Percentiles rank a stretch among this genome's conserved stretches.
Evolutionary conservation across 352 stramenopile species (phyloP).

Genomic region (Phytophthora macrochlamydospora): DNA sequence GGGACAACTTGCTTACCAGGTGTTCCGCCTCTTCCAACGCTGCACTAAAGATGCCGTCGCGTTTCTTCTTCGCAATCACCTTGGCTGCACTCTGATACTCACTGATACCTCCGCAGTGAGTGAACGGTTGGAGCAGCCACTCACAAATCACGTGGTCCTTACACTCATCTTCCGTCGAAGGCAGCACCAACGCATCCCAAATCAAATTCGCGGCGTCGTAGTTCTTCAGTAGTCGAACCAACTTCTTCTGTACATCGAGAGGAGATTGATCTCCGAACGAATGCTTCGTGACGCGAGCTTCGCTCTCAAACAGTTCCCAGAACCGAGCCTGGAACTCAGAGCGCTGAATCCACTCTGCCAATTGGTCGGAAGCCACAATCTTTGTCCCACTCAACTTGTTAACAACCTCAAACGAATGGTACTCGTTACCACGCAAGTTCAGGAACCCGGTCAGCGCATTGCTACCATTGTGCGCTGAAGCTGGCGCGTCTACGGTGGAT

Average conservation of each 20-base stretch:
- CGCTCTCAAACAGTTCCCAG: conserved; percentile 65
- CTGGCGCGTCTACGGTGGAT: conserved; percentile 9
- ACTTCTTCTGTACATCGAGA: conserved; percentile 73
- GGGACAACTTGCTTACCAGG: conserved; percentile 50
- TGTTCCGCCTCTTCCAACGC: conserved; percentile 59
- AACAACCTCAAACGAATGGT: conserved; percentile 64
- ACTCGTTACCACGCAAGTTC: conserved; percentile 73
- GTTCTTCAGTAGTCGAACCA: conserved; percentile 72
- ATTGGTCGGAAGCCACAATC: conserved; percentile 49
- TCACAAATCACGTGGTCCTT: conserved; percentile 45
- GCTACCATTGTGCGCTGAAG: conserved; percentile 38
- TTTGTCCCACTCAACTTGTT: conserved; percentile 64
- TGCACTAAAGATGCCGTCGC: conserved; percentile 66
- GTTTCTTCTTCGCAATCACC: conserved; percentile 71
- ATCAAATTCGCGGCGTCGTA: conserved; percentile 68
- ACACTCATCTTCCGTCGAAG: conserved; percentile 42
- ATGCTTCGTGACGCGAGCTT: conserved; percentile 53
- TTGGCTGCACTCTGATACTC: conserved; percentile 72
- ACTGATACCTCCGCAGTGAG: conserved; percentile 66
- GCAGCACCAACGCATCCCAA: conserved; percentile 64
- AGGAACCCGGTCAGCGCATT: conserved; percentile 59
- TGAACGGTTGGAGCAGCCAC: conserved; percentile 69
- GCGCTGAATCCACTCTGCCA: conserved; percentile 52
- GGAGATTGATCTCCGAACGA: conserved; percentile 47
- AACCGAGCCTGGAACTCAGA: conserved; percentile 56